phyloP scores from a whole-genome alignment of 495 filamentous ascomycete species.

The Hypoxylon fragiforme region DNA sequence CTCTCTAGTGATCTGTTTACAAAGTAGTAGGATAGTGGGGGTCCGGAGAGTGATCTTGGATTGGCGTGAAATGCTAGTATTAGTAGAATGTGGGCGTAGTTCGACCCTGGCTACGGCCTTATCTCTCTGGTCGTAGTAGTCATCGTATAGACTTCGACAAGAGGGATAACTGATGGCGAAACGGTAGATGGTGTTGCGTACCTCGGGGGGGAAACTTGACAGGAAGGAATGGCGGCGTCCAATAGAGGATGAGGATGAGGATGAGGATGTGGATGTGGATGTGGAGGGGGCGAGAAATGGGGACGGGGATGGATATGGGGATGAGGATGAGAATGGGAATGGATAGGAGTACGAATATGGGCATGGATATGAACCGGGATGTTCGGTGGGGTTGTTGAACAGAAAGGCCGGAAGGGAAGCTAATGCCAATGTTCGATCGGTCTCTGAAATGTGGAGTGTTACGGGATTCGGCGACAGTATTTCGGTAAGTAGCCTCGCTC shows the following conservation, averaged over 20 bases:
- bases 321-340: too few relatives aligned
- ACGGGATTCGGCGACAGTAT: conserved; percentile 20
- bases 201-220: conserved; percentile 36
- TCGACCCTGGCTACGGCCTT: conserved; percentile 19
- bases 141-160: conserved; percentile 32
- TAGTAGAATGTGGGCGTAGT: conserved; percentile 7
- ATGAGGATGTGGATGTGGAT: too few relatives aligned
- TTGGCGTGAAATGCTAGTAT: conserved; percentile 13
- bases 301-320: too few relatives aligned
- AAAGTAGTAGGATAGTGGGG: conserved; percentile 43
- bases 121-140: conserved; percentile 36
- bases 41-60: conserved; percentile 27
- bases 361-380: neutral
- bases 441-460: conserved; percentile 21
- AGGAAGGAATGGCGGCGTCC: conserved; percentile 27
- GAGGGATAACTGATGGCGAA: conserved; percentile 33
- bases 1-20: conserved; percentile 41
- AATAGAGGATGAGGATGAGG: neutral
- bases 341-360: neutral
- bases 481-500: conserved; percentile 28
- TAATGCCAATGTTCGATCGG: conserved; percentile 27
- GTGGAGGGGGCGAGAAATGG: too few relatives aligned
- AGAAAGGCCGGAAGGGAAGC: conserved; percentile 30
- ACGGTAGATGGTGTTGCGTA: conserved; percentile 42
- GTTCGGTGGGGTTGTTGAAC: conserved; percentile 4